phyloP scores from a whole-genome alignment of 2,329 filamentous ascomycete genomes.

The Paecilomyces sp. region DNA sequence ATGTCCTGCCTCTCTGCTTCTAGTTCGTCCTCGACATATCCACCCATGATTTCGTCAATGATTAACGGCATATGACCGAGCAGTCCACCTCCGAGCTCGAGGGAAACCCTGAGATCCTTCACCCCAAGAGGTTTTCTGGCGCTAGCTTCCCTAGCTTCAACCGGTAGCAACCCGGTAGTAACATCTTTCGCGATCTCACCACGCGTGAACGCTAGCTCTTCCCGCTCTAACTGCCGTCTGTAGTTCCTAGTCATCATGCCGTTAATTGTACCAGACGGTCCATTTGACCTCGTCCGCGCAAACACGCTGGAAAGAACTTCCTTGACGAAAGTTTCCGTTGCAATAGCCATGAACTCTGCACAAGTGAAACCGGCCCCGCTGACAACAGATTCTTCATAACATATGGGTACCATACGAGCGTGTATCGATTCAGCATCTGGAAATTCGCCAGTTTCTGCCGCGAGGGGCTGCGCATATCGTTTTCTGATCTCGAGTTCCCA shows the following conservation, averaged over 20 bases:
- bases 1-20: slow-evolving; percentile 42
- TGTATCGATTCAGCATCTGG: slow-evolving; percentile 52
- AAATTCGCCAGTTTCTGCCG: slow-evolving; percentile 56
- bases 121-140: slow-evolving; percentile 67
- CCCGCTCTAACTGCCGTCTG: slow-evolving; percentile 62
- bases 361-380: slow-evolving; percentile 47
- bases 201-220: slow-evolving; percentile 66
- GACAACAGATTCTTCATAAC: slow-evolving; percentile 56
- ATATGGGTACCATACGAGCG: slow-evolving; percentile 56
- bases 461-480: slow-evolving; percentile 56
- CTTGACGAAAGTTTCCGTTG: slow-evolving; percentile 58
- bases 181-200: slow-evolving; percentile 70
- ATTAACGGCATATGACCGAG: slow-evolving; percentile 72
- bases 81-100: slow-evolving; percentile 69
- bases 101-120: slow-evolving; percentile 67
- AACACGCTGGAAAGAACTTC: slow-evolving; percentile 51
- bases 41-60: slow-evolving; percentile 60
- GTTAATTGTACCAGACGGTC: slow-evolving; percentile 55
- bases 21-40: slow-evolving; percentile 69
- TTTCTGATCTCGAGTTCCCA: slow-evolving; percentile 61
- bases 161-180: slow-evolving; percentile 64
- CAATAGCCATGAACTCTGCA: slow-evolving; percentile 54
- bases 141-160: slow-evolving; percentile 70
- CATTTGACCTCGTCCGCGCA: slow-evolving; percentile 49
- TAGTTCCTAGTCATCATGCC: slow-evolving; percentile 78